A percentile compares a stretch with the other conserved stretches of the same genome.
phyloP scores from a whole-genome alignment of 768 basidiomycete species.

The Lanmaoa pseudosensibilis region DNA sequence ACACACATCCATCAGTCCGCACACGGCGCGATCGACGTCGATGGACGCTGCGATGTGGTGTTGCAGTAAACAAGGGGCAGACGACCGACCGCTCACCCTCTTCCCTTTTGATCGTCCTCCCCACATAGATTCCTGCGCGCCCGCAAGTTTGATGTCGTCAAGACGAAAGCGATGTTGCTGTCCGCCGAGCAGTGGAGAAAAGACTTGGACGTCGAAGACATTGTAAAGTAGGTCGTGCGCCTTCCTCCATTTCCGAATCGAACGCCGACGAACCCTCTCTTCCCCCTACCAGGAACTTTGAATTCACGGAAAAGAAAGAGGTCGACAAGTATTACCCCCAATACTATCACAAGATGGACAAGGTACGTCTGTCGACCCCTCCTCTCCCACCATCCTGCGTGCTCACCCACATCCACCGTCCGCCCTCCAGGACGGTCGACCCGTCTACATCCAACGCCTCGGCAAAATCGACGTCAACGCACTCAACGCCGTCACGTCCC shows the following conservation, averaged over 20 bases:
- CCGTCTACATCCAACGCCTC: conserved; percentile 92
- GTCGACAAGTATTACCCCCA: conserved; percentile 95
- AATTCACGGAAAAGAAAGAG: conserved; percentile 76
- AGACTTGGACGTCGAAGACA: conserved; percentile 77
- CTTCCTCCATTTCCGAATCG: neutral
- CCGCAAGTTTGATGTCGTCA: conserved; percentile 83
- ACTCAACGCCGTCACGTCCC: conserved; percentile 79
- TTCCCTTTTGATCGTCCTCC: neutral
- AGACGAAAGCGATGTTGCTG: conserved; percentile 83
- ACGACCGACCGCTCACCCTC: neutral
- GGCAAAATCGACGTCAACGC: conserved; percentile 86
- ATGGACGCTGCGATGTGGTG: conserved; percentile 6
- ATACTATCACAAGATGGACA: conserved; percentile 95
- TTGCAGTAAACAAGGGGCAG: neutral
- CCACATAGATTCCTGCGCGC: conserved; percentile 80
- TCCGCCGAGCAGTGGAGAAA: conserved; percentile 87
- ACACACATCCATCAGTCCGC: neutral
- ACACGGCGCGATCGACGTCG: conserved; percentile 12
- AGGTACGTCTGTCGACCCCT: conserved; percentile 43
- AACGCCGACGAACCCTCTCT: neutral
- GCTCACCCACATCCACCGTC: neutral
- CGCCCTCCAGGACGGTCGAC: conserved; percentile 81
- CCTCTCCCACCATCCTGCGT: no score
- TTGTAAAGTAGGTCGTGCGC: conserved; percentile 53
- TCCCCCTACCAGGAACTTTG: conserved; percentile 68